Evolutionary conservation across 495 filamentous ascomycete species (phyloP), one percentile per base, ranked within the genome.

Genomic region (Hyaloscypha finlandica): DNA sequence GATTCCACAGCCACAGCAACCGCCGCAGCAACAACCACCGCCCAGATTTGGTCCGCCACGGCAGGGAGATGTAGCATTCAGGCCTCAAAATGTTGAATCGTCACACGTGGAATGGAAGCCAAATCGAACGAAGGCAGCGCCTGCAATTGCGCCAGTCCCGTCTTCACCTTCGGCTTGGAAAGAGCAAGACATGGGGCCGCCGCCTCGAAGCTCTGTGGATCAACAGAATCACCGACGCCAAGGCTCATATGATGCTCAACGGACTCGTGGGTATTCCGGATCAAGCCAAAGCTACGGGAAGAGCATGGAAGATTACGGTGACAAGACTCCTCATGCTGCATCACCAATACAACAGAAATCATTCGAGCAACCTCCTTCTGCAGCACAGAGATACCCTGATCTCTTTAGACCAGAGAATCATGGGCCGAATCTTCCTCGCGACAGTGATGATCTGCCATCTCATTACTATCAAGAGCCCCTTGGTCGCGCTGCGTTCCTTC

Each of bases 361-460:
- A 2, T 72, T 70, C 57, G 74, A 73, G 22, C 74, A 75, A 59
- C 77, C 77, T 35, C 78, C 79, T 22, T 75, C 77, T 14, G 76
- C 78, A 14, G 78, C 77, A 12, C 74, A 75, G 48, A 72, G 78
- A 25, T 80, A 75, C 61, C 76, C 76, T 48, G 70, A 70, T 3
- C 74, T 70, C 16, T 72, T 72, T 56, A 70, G 76, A 20, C 76
- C 70, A 33, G 54, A 64, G 12, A 48, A 48, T 19, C 63, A 65
- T 35, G 20, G 48, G 25, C 25, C 57, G 3, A 61, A 61, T 9
- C 25, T 57, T 1, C 30, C 51, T 33, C 19, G 42, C 54, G 64
- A 65, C 5, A 56, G 30, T 57, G 60, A 32, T 30, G 70, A 74
- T 19, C 35, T 71, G 4, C 68, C 70, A 30, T 29, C 62, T 39